Evolutionary conservation across 1,139 yeast genomes (phyloP).

Genomic region (Candida anutae): DNA sequence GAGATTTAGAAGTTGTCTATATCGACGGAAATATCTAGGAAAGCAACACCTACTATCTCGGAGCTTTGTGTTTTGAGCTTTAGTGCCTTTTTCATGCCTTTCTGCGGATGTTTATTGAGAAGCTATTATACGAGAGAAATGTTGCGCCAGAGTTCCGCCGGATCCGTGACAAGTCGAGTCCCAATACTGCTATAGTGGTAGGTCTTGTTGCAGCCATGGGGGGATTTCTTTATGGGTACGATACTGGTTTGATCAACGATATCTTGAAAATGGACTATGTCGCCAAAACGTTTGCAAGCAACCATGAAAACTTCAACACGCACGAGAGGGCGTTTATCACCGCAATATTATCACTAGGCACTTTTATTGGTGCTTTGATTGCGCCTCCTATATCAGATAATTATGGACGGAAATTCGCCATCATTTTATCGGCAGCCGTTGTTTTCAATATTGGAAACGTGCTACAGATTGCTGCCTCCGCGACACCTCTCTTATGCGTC

Average conservation of each 20-base stretch:
- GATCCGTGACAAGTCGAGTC: slow-evolving; percentile 43
- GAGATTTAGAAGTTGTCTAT: too few relatives aligned
- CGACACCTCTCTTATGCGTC: slow-evolving; percentile 27
- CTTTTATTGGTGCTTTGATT: slow-evolving; percentile 64
- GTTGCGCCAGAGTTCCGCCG: slow-evolving; percentile 32
- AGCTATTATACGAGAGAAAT: slow-evolving; percentile 28
- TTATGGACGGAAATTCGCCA: slow-evolving; percentile 37
- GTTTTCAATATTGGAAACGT: slow-evolving; percentile 37
- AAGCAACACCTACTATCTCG: too few relatives aligned
- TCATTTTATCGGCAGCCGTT: slow-evolving; percentile 31
- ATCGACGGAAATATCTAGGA: too few relatives aligned
- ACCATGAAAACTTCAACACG: slow-evolving; percentile 40
- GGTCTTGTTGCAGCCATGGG: slow-evolving; percentile 76
- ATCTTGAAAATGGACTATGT: slow-evolving; percentile 65
- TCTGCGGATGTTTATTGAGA: slow-evolving; percentile 16
- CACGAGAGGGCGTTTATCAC: slow-evolving; percentile 63
- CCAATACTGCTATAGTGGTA: slow-evolving; percentile 55
- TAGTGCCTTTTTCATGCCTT: too few relatives aligned
- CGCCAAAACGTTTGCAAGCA: slow-evolving; percentile 42
- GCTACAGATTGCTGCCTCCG: slow-evolving; percentile 28
- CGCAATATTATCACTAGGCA: slow-evolving; percentile 65
- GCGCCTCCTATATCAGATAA: slow-evolving; percentile 61
- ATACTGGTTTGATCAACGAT: slow-evolving; percentile 73
- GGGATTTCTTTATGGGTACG: slow-evolving; percentile 77
- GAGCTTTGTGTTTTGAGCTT: too few relatives aligned